Evolutionary conservation across 768 basidiomycete genomes (phyloP).

Genomic region (Russula olivacea): DNA sequence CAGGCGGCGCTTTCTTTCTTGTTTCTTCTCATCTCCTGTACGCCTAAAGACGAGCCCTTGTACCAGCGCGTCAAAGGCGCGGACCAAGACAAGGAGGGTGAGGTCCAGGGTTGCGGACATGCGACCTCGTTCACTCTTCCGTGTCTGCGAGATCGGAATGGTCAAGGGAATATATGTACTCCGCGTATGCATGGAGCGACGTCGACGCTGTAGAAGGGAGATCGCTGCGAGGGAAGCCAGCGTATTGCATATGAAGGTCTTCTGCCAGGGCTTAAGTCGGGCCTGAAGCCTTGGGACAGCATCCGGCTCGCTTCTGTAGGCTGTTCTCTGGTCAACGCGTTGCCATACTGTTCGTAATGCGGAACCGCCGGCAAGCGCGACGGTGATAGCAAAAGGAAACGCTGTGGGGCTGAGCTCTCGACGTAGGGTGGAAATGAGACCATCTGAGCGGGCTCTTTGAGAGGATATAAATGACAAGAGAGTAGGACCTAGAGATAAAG

Average conservation of each 20-base stretch:
- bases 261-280: constrained; percentile 36
- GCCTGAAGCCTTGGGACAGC: not conserved
- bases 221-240: constrained; percentile 54
- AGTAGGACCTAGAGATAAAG: constrained; percentile 61
- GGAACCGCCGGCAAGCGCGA: constrained; percentile 60
- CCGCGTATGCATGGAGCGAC: constrained; percentile 31
- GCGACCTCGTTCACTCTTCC: constrained; percentile 1
- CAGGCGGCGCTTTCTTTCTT: constrained; percentile 32
- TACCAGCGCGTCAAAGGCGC: constrained; percentile 58
- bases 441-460: constrained; percentile 27
- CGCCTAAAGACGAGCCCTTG: constrained; percentile 44
- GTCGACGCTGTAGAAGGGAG: constrained; percentile 50
- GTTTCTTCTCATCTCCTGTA: constrained; percentile 28
- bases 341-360: constrained; percentile 45
- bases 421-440: constrained; percentile 38
- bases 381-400: constrained; percentile 64
- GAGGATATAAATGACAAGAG: constrained; percentile 49
- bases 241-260: constrained; percentile 53
- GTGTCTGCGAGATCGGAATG: constrained; percentile 15
- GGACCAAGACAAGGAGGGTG: constrained; percentile 59
- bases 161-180: constrained; percentile 29
- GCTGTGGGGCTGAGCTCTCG: constrained; percentile 57
- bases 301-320: not conserved
- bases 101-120: constrained; percentile 60
- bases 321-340: constrained; percentile 20